These are phyloP conservation scores for Brassica incana DNA, from an alignment of 345 rosid genomes.

Conservation along the genomic window DNA sequence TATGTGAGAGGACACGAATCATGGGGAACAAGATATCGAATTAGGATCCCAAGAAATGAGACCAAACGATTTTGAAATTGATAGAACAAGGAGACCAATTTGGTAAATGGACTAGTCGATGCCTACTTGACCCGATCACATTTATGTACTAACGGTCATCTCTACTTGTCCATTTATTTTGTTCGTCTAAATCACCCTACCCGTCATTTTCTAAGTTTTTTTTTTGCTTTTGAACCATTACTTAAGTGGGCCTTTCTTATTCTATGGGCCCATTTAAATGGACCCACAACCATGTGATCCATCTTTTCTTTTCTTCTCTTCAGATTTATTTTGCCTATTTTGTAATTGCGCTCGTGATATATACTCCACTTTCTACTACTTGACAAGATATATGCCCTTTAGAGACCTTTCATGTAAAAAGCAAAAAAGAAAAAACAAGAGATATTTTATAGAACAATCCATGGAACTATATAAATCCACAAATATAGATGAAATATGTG, in stretches of 20 bases:
- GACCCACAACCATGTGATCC: slow-evolving; percentile 33
- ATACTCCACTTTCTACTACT: slow-evolving; percentile 22
- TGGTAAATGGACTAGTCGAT: slow-evolving; percentile 30
- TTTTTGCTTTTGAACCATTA: slow-evolving; percentile 12
- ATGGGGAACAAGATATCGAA: slow-evolving; percentile 26
- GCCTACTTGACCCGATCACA: slow-evolving; percentile 23
- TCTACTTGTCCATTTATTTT: slow-evolving; percentile 23
- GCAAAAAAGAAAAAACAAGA: not conserved
- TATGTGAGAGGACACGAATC: slow-evolving; percentile 19
- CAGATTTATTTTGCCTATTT: not conserved
- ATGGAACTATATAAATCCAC: slow-evolving; percentile 6
- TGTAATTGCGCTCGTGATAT: slow-evolving; percentile 5
- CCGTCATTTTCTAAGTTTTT: not conserved
- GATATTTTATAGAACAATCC: slow-evolving; percentile 12
- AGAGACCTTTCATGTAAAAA: slow-evolving; percentile 16
- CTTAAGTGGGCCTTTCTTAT: slow-evolving; percentile 18
- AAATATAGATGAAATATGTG: slow-evolving; percentile 26
- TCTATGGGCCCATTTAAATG: slow-evolving; percentile 8
- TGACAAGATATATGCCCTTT: slow-evolving; percentile 32
- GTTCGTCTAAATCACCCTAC: slow-evolving; percentile 9
- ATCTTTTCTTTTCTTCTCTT: too few species aligned
- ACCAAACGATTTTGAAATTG: slow-evolving; percentile 23
- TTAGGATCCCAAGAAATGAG: slow-evolving; percentile 28
- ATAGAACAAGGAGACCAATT: slow-evolving; percentile 23
- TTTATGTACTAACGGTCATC: slow-evolving; percentile 18